These are phyloP conservation scores for Ceratocystis papillata DNA, from an alignment of 2,329 filamentous ascomycete species.

Conservation along the genomic window DNA sequence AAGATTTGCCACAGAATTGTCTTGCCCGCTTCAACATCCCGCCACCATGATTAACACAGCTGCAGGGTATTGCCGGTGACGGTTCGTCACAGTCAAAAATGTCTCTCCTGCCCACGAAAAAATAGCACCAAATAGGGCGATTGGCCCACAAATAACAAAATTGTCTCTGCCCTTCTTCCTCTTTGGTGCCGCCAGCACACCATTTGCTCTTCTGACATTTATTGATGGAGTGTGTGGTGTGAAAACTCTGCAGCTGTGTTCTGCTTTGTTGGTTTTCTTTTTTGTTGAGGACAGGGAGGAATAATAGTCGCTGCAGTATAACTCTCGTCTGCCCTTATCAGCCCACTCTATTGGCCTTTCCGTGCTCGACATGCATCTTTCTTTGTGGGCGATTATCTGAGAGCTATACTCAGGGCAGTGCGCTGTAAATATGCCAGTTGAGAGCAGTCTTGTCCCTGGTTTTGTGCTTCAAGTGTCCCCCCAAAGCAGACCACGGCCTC, in stretches of 20 bases:
- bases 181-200: background rate
- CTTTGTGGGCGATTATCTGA: no score
- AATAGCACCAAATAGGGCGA: background rate
- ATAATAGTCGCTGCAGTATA: no score
- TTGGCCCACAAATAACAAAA: background rate
- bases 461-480: no score
- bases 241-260: slow-evolving; percentile 7
- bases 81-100: no score
- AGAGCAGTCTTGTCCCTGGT: no score
- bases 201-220: background rate
- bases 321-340: no score
- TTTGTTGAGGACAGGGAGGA: no score
- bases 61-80: background rate
- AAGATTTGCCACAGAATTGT: background rate
- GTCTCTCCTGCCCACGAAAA: background rate
- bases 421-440: no score
- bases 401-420: no score
- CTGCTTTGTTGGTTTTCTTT: background rate
- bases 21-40: background rate
- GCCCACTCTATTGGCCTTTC: no score
- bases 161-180: background rate
- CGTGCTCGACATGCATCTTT: no score
- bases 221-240: background rate
- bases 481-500: no score
- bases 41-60: background rate